A percentile compares a stretch with the other conserved stretches of the same genome.
phyloP scores from a whole-genome alignment of 257 asterid genomes.

The Ocimum tenuiflorum region DNA sequence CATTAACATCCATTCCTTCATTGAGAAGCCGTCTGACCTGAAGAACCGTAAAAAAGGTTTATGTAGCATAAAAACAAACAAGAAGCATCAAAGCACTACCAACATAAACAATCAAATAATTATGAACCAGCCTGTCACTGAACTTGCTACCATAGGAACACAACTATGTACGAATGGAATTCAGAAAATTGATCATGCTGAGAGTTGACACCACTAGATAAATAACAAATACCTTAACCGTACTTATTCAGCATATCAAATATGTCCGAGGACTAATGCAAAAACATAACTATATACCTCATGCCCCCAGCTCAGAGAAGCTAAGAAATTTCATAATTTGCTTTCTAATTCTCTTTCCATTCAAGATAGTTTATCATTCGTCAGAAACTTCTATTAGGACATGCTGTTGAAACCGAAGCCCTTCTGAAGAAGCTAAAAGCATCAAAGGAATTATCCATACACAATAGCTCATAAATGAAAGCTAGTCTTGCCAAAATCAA shows the following conservation, averaged over 20 bases:
- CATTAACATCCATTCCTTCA: conserved; percentile 84
- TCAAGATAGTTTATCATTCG: background rate
- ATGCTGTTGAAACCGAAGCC: background rate
- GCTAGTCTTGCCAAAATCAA: background rate
- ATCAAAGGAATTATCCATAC: background rate
- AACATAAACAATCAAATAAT: background rate
- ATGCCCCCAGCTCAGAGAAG: background rate
- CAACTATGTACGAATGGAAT: background rate
- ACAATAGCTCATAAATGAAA: background rate
- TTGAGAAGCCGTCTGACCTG: conserved; percentile 81
- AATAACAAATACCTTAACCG: background rate
- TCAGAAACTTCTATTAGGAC: background rate
- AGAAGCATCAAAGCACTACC: background rate
- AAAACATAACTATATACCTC: background rate
- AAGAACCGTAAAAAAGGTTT: conserved; percentile 1
- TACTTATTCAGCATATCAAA: background rate
- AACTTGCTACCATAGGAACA: background rate
- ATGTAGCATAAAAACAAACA: background rate
- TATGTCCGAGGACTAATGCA: background rate
- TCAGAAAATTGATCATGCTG: background rate
- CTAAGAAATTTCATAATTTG: background rate
- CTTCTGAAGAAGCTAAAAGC: background rate
- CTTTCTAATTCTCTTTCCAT: background rate
- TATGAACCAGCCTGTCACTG: background rate
- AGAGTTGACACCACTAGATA: background rate